A percentile compares a stretch with the other conserved stretches of the same genome.
These are phyloP conservation scores for Fraxinus platypoda DNA, from an alignment of 305 asterid genomes.

Conservation along the genomic window DNA sequence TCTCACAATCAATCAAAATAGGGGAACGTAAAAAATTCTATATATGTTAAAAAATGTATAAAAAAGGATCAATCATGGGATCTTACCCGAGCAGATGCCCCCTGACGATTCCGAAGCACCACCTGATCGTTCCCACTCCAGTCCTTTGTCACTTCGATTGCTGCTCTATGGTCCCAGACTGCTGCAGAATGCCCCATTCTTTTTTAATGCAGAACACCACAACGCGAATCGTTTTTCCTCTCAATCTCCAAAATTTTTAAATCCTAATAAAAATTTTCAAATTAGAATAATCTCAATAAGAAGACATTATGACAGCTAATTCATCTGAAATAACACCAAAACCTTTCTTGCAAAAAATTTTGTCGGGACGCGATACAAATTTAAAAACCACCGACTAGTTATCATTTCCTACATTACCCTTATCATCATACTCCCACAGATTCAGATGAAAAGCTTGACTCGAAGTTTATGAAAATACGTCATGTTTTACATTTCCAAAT, in stretches of 20 bases:
- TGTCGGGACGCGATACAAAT: conserved; percentile 37
- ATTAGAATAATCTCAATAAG: conserved; percentile 6
- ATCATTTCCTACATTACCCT: conserved; percentile 31
- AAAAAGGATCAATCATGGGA: conserved; percentile 21
- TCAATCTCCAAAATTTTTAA: conserved; percentile 16
- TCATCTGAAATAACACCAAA: conserved; percentile 28
- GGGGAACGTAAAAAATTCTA: conserved; percentile 11
- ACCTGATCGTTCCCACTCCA: conserved; percentile 92
- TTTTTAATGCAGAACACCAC: conserved; percentile 17
- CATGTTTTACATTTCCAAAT: conserved; percentile 28
- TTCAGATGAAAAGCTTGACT: conserved; percentile 39
- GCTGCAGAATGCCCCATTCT: conserved; percentile 85
- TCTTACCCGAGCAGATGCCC: conserved; percentile 86
- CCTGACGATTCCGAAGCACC: conserved; percentile 73
- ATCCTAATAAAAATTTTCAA: conserved; percentile 23
- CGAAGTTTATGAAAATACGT: conserved; percentile 14
- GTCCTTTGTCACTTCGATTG: conserved; percentile 69
- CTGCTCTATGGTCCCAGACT: conserved; percentile 72
- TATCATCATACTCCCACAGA: conserved; percentile 35
- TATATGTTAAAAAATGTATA: neutral
- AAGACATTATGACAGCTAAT: conserved; percentile 32
- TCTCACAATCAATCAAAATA: neutral
- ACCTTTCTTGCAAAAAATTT: conserved; percentile 25
- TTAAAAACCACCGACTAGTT: conserved; percentile 23
- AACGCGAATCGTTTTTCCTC: conserved; percentile 7